Conservation (phyloP, 1,139 yeast genomes). For the Pichia sp. region DNA sequence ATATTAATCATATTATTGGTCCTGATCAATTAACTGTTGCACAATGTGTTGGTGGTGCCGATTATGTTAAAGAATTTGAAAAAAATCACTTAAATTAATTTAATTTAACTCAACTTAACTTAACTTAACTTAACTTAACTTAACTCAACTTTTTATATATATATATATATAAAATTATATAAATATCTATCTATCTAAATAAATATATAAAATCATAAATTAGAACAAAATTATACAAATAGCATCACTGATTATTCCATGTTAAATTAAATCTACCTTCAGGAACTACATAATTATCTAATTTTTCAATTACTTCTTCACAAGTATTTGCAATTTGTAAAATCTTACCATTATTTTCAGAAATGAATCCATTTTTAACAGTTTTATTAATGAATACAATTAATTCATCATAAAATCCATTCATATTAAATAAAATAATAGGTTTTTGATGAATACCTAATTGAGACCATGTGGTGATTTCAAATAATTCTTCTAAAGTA, state of each 20-base stretch:
- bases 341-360: conserved; percentile 59
- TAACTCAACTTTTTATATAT: not conserved
- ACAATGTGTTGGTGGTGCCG: conserved; percentile 66
- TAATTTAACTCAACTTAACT: no score
- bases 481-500: conserved; percentile 84
- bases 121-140: no score
- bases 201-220: no score
- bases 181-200: no score
- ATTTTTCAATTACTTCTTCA: conserved; percentile 56
- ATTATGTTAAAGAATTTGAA: conserved; percentile 26
- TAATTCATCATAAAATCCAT: conserved; percentile 75
- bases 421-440: conserved; percentile 65
- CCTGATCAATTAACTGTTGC: conserved; percentile 69
- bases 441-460: conserved; percentile 81
- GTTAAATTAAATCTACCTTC: conserved; percentile 68
- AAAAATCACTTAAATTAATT: not conserved
- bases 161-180: not conserved
- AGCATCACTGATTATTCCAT: conserved; percentile 46
- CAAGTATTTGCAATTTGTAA: conserved; percentile 63
- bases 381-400: conserved; percentile 52
- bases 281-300: conserved; percentile 60
- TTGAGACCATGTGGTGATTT: conserved; percentile 87
- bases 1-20: conserved; percentile 47
- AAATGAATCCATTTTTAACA: conserved; percentile 60
- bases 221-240: not conserved